Base-by-base conservation (phyloP, 2,329 filamentous ascomycete genomes). In the Pseudocercospora macadamiae region DNA sequence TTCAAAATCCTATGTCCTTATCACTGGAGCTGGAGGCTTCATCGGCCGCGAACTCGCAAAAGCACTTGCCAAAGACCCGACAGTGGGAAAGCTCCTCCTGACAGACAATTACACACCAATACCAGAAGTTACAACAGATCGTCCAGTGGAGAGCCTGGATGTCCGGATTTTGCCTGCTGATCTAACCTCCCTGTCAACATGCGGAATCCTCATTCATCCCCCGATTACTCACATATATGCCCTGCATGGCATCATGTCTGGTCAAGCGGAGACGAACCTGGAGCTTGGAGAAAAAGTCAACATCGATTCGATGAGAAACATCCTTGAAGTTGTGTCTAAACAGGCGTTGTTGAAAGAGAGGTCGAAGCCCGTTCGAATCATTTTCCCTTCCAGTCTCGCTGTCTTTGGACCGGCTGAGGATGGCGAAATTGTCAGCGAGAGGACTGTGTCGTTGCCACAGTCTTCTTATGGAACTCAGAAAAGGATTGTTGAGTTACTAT, bases 171-270 rank as follows among this genome's bases (percentile, higher is more conserved):
- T 51, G 30, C 25, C 47, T 30, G 47, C 45, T 26, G 45, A 49
- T 25, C 16, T 49, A 16, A 49, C 45, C 12, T 30, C 45, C 30
- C 45, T 25, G 12, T 25, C 26, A 25, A 49, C 45, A 28, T 30
- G 44, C 45, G 28, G 16, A 26, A 21, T 28, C n/a, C 8, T 51
- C 14, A 12, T 51, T n/a, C n/a, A 34, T 4, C 68, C 79, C 28
- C 77, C 70, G n/a, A 72, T 80, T 37, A 77, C 76, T 23, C 76
- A 80, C 59, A 72, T 79, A 55, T 79, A 78, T 62, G 66, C 79
- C 9, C 73, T 79, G 5, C 77, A 79, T 55, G 77, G 77, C 12
- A 79, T 79, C 66, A 79, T 79, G 77, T 79, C 77, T 23, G 75
- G 75, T 53, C 76, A 75, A 45, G 73, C 77, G 4, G 77, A 80